These are phyloP conservation scores for Boletus vermiculosoides DNA, from an alignment of 768 basidiomycete genomes.

Conservation along the genomic window DNA sequence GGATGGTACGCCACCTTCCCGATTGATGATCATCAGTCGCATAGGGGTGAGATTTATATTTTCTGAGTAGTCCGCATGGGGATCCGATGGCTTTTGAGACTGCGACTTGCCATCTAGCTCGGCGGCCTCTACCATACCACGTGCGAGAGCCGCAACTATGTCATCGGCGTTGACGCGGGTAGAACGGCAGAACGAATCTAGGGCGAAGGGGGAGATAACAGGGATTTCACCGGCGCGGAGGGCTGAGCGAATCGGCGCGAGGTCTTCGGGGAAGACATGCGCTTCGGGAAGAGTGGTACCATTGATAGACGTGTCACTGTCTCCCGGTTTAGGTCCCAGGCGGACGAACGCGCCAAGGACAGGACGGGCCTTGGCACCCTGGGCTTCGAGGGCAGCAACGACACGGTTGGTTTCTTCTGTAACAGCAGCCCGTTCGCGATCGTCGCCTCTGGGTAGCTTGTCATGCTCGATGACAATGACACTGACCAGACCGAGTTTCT, in stretches of 20 bases:
- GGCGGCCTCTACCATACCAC: slow-evolving; percentile 70
- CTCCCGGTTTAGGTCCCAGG: slow-evolving; percentile 70
- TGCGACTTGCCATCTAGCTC: slow-evolving; percentile 46
- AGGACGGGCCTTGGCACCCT: slow-evolving; percentile 85
- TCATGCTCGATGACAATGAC: slow-evolving; percentile 96
- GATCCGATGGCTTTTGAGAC: slow-evolving; percentile 28
- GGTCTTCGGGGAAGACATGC: slow-evolving; percentile 76
- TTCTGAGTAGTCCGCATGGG: slow-evolving; percentile 41
- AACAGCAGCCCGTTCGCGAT: slow-evolving; percentile 63
- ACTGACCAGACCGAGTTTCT: slow-evolving; percentile 92
- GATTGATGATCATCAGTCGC: slow-evolving; percentile 96
- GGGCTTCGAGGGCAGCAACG: slow-evolving; percentile 75
- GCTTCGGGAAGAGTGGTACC: slow-evolving; percentile 59
- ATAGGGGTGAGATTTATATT: slow-evolving; percentile 87
- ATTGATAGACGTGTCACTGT: slow-evolving; percentile 29
- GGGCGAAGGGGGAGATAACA: slow-evolving; percentile 88
- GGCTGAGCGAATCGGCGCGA: slow-evolving; percentile 83
- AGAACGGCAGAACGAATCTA: slow-evolving; percentile 88
- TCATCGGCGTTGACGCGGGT: slow-evolving; percentile 85
- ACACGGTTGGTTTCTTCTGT: slow-evolving; percentile 85
- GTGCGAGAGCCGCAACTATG: slow-evolving; percentile 81
- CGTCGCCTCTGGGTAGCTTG: slow-evolving; percentile 61
- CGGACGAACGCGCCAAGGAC: slow-evolving; percentile 84
- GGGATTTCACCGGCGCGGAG: slow-evolving; percentile 94
- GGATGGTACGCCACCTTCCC: slow-evolving; percentile 95